A percentile compares a stretch with the other conserved stretches of the same genome.
These are phyloP conservation scores for Fonsecaea pugnacius DNA, from an alignment of 2,329 filamentous ascomycete species.

Conservation along the genomic window DNA sequence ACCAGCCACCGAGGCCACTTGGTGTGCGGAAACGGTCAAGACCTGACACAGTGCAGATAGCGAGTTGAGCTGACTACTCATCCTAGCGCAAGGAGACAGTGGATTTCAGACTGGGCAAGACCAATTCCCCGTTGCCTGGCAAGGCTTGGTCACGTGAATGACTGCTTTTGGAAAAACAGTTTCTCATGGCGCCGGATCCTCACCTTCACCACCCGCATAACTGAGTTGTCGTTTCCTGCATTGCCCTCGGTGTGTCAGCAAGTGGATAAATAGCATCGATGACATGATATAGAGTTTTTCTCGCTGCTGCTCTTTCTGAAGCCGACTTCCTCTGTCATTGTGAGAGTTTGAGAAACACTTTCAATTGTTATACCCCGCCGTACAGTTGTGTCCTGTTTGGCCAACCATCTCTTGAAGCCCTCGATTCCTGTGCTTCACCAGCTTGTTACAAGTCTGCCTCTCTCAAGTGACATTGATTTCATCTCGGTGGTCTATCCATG, in stretches of 20 bases:
- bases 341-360: not conserved
- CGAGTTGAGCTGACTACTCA: not conserved
- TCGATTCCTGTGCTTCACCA: too few relatives aligned
- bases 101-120: not conserved
- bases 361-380: too few relatives aligned
- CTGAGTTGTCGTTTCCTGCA: not conserved
- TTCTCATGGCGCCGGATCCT: not conserved
- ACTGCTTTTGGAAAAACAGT: not conserved
- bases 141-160: not conserved
- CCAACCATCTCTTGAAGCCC: too few relatives aligned
- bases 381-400: too few relatives aligned
- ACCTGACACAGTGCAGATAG: not conserved
- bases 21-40: not conserved
- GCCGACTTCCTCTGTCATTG: not conserved
- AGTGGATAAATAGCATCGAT: not conserved
- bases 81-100: too few relatives aligned
- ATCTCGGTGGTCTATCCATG: too few relatives aligned
- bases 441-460: too few relatives aligned
- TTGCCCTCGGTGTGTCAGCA: not conserved
- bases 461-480: too few relatives aligned
- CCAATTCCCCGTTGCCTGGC: not conserved
- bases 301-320: not conserved
- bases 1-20: not conserved
- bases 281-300: not conserved
- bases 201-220: not conserved